Conservation (phyloP, 2,329 filamentous ascomycete genomes). For the Fonsecaea erecta region DNA sequence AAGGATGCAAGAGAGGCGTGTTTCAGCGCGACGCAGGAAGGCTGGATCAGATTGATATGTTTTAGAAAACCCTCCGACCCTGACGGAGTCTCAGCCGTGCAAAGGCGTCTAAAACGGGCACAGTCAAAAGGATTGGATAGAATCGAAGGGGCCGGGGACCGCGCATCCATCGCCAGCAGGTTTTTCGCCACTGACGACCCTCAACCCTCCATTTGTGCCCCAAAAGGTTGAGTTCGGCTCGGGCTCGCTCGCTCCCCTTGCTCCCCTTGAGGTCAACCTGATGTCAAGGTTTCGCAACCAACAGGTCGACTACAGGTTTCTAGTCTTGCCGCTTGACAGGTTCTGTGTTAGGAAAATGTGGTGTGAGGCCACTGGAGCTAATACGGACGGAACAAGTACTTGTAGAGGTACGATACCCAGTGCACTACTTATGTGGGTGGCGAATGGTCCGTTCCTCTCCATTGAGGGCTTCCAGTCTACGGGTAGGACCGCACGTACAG, state of each 20-base stretch:
- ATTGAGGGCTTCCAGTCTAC: slow-evolving; percentile 4
- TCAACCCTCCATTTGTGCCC: not conserved
- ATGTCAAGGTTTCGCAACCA: slow-evolving; percentile 25
- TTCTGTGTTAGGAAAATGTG: not conserved
- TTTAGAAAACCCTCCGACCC: slow-evolving; percentile 1
- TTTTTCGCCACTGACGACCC: slow-evolving; percentile 16
- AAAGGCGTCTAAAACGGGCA: slow-evolving; percentile 7
- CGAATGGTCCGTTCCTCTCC: not conserved
- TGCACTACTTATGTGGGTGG: not conserved
- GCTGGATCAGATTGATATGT: slow-evolving; percentile 8
- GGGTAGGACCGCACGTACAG: slow-evolving; percentile 9
- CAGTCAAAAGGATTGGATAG: not conserved
- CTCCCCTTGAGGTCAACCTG: slow-evolving; percentile 10
- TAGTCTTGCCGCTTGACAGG: slow-evolving; percentile 3
- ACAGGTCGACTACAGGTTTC: not conserved
- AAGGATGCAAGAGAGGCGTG: not conserved
- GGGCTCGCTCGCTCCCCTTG: not conserved
- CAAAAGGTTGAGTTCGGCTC: not conserved
- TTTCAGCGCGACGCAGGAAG: not conserved
- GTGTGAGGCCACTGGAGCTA: not conserved
- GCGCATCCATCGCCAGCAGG: slow-evolving; percentile 5
- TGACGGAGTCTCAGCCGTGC: not conserved
- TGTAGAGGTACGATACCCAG: not conserved
- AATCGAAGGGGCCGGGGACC: slow-evolving; percentile 4
- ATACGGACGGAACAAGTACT: too few species aligned